Evolutionary conservation across 2,329 filamentous ascomycete genomes (phyloP), one percentile per base, ranked within the genome.

Genomic region (Pseudomassariella vexata): DNA sequence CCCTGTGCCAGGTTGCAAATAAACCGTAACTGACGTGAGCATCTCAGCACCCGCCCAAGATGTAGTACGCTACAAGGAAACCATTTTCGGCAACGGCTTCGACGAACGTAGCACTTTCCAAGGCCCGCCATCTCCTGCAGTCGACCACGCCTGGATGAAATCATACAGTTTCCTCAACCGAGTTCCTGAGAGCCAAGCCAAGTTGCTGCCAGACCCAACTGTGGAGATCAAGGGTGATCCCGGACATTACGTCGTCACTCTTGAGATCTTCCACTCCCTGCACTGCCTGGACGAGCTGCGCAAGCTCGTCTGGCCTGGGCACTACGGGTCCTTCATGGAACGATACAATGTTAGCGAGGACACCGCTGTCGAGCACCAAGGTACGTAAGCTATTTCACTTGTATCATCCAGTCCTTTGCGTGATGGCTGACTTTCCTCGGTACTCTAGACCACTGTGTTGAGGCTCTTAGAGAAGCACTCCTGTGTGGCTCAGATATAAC

Each of bases 241-340:
- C 10, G 31, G 31, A 5, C 24, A 28, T 18, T 28, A 34, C 18
- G 31, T 15, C 8, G 31, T 34, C 24, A 19, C 23, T 7, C 19
- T 34, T 15, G 31, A 34, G 6, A 24, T 34, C 7, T 34, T 34
- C 31, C 31, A 34, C 24, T 34, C 24, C 24, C 18, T 34, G 18
- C 31, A 34, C 19, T 34, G 31, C 23, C 31, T 34, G n/a, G 19
- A 34, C 18, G 31, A 34, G 19, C 23, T 34, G 8, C 31, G 31
- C 24, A 34, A 34, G 24, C 12, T 12, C 10, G 9, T 34, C 17
- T 27, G 24, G 23, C 31, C 31, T 0, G 24, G n/a, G 6, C 17
- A 34, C 18, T 34, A 28, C 17, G 5, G 8, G 8, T 24, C 29
- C 15, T 31, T 31, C 23, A 24, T 17, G n/a, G 31, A 26, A 19